Evolutionary conservation across 2,329 filamentous ascomycete species (phyloP).

Genomic region (Daldinia sp.): DNA sequence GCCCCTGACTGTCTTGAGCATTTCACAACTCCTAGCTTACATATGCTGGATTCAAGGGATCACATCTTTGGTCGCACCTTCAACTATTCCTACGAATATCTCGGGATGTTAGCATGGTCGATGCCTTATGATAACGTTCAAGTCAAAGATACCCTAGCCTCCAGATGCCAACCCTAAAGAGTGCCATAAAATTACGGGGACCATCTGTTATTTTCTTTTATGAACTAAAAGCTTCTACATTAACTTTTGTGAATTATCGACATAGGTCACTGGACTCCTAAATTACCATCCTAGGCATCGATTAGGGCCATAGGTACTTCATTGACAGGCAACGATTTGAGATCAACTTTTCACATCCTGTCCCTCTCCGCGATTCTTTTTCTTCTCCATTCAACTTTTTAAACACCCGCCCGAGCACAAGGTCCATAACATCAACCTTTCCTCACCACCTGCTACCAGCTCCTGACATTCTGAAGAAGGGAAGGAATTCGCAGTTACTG

Average conservation of each 20-base stretch:
- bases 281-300: neutral
- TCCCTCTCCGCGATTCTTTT: too few relatives aligned
- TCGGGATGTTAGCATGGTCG: neutral
- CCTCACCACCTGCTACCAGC: neutral
- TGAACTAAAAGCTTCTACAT: neutral
- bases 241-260: neutral
- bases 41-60: neutral
- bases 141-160: neutral
- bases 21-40: neutral
- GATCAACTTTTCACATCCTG: neutral
- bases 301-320: neutral
- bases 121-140: neutral
- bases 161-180: neutral
- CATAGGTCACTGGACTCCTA: neutral
- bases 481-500: neutral
- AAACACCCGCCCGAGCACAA: neutral
- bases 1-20: neutral
- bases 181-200: neutral
- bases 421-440: neutral
- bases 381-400: neutral
- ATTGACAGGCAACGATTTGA: neutral
- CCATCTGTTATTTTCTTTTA: neutral
- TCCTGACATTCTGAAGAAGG: neutral
- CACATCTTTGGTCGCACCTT: neutral
- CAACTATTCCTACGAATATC: neutral